Evolutionary conservation across 1,284 basidiomycete genomes (phyloP), one percentile per base, ranked within the genome.

Genomic region (Ustilago tritici): DNA sequence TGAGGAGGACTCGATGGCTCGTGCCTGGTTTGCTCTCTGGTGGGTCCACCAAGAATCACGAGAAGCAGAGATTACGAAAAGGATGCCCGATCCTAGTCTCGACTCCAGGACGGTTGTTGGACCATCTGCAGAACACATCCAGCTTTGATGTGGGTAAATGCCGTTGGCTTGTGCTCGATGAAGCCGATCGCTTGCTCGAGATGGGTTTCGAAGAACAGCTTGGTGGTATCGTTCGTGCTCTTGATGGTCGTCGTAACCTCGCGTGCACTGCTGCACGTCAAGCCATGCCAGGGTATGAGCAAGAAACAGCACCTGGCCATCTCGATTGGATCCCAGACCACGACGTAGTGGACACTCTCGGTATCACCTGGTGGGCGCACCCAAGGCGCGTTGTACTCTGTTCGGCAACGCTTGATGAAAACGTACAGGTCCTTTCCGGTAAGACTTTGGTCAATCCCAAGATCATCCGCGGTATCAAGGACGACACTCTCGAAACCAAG

Each of bases 81-180:
- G 92, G 92, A 17, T 88, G 92, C 17, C 91, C 92, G 1, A 91
- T 93, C 71, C 87, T 93, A 17, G 91, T 93, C 19, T 90, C 91
- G 1, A 92, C 92, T 1, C 88, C 92, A 46, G 92, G 92, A 43
- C 88, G 92, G 55, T 87, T 93, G 38, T 88, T 93, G 31, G 92
- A 93, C 82, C 92, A 93, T 78, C 88, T 93, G 34, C 91, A 92
- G 79, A 92, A 92, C 81, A 99, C 97, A 0, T 90, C 92, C 0
- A 92, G 93, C 3, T 93, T 98, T 87, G 93, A 95, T 79, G 91
- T 95, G 59, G 93, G 93, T 62, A 97, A 97, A 87, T 94, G 93
- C 82, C 91, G 94, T 61, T 99, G 96, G 94, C 89, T 99, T 17
- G 92, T 99, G 0, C 90, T 99, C 35, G 97, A 99, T 84, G 97